Base-by-base conservation (phyloP, 176 grass and related monocot genomes). In the Cymbopogon citratus region DNA sequence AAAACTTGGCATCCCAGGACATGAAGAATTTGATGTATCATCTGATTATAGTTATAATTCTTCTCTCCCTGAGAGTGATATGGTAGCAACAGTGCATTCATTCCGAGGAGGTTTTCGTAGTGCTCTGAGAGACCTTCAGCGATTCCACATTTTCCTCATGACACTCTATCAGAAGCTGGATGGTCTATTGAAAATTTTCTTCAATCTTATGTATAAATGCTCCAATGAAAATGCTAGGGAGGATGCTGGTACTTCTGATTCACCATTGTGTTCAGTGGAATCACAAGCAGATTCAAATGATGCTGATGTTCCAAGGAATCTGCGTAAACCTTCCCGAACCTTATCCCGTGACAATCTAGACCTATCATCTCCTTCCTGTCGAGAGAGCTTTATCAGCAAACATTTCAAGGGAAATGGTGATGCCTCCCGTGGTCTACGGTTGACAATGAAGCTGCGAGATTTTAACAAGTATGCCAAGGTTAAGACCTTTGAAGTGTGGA, bases 381-480 rank as follows among this genome's bases (percentile, higher is more conserved):
- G 92, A 69, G 95, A 98, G 48, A 92, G 73, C 83, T 87, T 84
- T 69, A 87, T 86, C 69, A 68, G 34, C 7, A 97, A 57, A 76
- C 75, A 80, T 57, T 83, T 80, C 39, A 97, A 89, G 85, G 86
- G 71, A 89, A 89, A 79, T 86, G 81, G 89, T 35, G 94, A 98
- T 51, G 73, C 64, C 21, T 80, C 80, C 67, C 87, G 95, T 74
- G 81, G 85, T 63, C 73, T 94, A 34, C 86, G 95, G 29, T 80
- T 98, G 83, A 98, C 95, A 35, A 92, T 91, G 80, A 98, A 91
- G 66, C 86, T 98, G 51, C 84, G 88, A 57, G 95, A 98, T 65
- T 98, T 98, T 78, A 94, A 98, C 54, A 98, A 94, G 85, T 91
- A 83, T 76, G 81, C 90, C 23, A 98, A 98, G 95, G 95, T 98